Conservation (phyloP, 352 stramenopile genomes). For the Halophytophthora polymorphica region DNA sequence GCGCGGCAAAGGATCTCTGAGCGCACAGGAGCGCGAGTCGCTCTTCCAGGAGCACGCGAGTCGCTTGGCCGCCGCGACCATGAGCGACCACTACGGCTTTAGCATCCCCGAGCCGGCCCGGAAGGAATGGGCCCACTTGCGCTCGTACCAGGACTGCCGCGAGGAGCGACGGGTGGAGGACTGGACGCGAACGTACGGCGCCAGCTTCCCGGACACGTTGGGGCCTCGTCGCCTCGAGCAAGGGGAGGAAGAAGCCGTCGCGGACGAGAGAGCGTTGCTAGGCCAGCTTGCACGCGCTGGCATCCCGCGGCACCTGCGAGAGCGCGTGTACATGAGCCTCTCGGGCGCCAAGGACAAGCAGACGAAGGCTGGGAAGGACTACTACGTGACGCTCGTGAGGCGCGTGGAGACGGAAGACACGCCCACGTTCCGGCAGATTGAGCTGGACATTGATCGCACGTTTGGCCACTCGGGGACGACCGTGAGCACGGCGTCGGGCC, state of each 20-base stretch:
- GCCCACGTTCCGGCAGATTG: constrained; percentile 73
- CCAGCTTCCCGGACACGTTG: constrained; percentile 39
- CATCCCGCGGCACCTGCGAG: constrained; percentile 59
- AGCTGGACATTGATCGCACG: constrained; percentile 84
- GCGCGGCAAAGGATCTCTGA: constrained; percentile 10
- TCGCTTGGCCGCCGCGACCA: constrained; percentile 13
- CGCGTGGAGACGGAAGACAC: constrained; percentile 46
- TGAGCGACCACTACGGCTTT: constrained; percentile 69
- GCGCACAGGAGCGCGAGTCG: constrained; percentile 23
- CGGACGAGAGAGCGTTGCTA: constrained; percentile 28
- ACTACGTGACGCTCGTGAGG: constrained; percentile 50
- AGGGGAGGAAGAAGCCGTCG: constrained; percentile 22
- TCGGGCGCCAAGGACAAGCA: constrained; percentile 61
- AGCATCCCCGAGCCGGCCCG: constrained; percentile 36
- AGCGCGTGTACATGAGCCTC: constrained; percentile 71
- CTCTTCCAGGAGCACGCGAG: constrained; percentile 42
- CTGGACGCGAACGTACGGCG: constrained; percentile 53
- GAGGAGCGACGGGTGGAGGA: constrained; percentile 64
- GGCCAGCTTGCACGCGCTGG: constrained; percentile 42
- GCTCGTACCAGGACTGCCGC: constrained; percentile 71
- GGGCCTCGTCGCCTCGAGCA: constrained; percentile 17
- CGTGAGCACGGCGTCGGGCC: constrained; percentile 54
- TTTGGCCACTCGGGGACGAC: constrained; percentile 74
- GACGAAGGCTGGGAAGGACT: constrained; percentile 35
- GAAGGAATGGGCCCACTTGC: constrained; percentile 56